Percentiles rank a stretch among this genome's conserved stretches.
phyloP scores from a whole-genome alignment of 495 filamentous ascomycete genomes.

The Daldinia loculata region DNA sequence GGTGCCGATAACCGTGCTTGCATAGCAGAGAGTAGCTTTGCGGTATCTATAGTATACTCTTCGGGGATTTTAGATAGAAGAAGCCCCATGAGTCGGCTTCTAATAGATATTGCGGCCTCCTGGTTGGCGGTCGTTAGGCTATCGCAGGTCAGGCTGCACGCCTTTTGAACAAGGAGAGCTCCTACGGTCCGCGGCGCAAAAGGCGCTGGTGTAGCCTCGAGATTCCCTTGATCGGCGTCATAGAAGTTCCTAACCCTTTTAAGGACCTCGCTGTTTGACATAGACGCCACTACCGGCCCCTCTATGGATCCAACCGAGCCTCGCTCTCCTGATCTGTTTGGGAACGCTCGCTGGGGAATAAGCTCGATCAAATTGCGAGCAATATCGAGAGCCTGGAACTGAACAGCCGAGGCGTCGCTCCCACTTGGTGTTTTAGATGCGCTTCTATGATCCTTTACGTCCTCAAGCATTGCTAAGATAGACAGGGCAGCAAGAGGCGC shows the following conservation, averaged over 20 bases:
- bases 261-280: conserved; percentile 62
- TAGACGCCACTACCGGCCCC: conserved; percentile 36
- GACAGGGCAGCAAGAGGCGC: conserved; percentile 77
- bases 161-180: conserved; percentile 69
- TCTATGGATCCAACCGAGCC: conserved; percentile 45
- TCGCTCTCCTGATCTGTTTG: conserved; percentile 44
- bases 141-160: conserved; percentile 62
- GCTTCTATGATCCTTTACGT: conserved; percentile 47
- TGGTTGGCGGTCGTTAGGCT: conserved; percentile 51
- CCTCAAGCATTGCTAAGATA: conserved; percentile 69
- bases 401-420: conserved; percentile 24
- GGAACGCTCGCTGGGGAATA: conserved; percentile 76
- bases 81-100: conserved; percentile 63
- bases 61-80: conserved; percentile 65
- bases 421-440: conserved; percentile 12
- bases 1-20: conserved; percentile 52
- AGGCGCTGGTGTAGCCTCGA: conserved; percentile 61
- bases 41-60: conserved; percentile 61
- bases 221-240: conserved; percentile 62
- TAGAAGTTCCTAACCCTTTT: conserved; percentile 73
- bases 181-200: conserved; percentile 65
- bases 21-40: conserved; percentile 65
- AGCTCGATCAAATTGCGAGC: conserved; percentile 67
- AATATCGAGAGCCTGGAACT: conserved; percentile 60
- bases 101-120: conserved; percentile 51